These are phyloP conservation scores for Nakazawaea ambrosiae DNA, from an alignment of 805 yeast species.

Conservation along the genomic window DNA sequence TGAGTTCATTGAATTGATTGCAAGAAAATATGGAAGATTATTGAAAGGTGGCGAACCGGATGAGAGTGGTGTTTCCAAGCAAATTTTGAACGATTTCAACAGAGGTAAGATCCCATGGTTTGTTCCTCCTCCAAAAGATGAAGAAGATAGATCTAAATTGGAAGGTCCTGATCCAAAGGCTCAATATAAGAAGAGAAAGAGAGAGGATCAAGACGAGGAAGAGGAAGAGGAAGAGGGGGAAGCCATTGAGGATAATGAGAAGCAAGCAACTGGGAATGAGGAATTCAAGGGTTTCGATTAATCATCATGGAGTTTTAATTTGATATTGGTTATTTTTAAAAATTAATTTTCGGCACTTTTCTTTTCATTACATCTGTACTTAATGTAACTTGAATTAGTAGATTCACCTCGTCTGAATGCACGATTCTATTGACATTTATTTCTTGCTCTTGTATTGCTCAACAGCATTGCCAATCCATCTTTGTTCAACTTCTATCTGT, in stretches of 20 bases:
- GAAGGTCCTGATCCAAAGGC: constrained; percentile 54
- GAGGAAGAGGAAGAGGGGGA: constrained; percentile 16
- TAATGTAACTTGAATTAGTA: too few species aligned
- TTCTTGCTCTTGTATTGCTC: too few species aligned
- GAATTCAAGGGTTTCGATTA: constrained; percentile 13
- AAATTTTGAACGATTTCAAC: constrained; percentile 87
- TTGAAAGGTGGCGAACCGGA: constrained; percentile 98
- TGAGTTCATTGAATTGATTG: constrained; percentile 84
- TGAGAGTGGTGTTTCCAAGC: constrained; percentile 86
- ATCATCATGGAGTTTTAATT: too few species aligned
- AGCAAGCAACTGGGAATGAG: too few species aligned
- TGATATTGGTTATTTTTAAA: too few species aligned
- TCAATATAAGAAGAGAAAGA: constrained; percentile 38
- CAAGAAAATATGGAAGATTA: constrained; percentile 88
- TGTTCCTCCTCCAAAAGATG: constrained; percentile 82
- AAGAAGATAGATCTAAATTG: constrained; percentile 32
- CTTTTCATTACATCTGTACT: too few species aligned
- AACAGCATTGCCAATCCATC: too few species aligned
- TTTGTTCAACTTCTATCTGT: too few species aligned
- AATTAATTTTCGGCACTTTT: too few species aligned
- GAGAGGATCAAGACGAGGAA: constrained; percentile 33
- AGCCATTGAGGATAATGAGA: too few species aligned
- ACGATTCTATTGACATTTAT: too few species aligned
- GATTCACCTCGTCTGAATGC: too few species aligned
- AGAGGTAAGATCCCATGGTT: constrained; percentile 99